Percentiles rank a stretch among this genome's conserved stretches.
phyloP scores from a whole-genome alignment of 2,329 filamentous ascomycete genomes.

The Harringtonia aguacate region DNA sequence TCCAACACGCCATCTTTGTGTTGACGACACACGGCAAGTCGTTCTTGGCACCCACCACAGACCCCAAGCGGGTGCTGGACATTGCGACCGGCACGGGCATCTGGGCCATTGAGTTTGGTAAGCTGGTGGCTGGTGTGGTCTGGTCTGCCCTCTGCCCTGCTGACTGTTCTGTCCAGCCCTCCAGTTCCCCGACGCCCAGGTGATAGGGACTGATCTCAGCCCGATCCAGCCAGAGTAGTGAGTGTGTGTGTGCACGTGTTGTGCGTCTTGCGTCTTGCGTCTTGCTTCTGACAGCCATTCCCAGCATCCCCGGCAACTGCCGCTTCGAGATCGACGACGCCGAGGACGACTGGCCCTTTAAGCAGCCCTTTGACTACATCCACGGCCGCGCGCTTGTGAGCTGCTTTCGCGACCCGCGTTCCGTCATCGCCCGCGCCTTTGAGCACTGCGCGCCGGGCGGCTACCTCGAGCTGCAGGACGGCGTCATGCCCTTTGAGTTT shows the following conservation, averaged over 20 bases:
- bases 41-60: constrained; percentile 12
- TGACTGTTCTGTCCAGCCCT: constrained; percentile 4
- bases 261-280: background rate
- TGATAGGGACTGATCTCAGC: constrained; percentile 13
- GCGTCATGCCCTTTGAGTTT: constrained; percentile 16
- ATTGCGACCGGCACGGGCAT: constrained; percentile 8
- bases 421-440: constrained; percentile 13
- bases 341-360: constrained; percentile 16
- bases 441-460: constrained; percentile 13
- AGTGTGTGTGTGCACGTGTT: background rate
- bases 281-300: background rate
- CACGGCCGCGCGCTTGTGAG: constrained; percentile 16
- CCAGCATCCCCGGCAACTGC: constrained; percentile 15
- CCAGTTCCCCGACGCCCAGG: constrained; percentile 12
- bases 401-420: constrained; percentile 14
- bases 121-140: background rate
- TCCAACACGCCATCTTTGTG: no score
- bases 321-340: constrained; percentile 17
- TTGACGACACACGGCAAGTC: constrained; percentile 13
- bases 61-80: constrained; percentile 4
- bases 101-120: constrained; percentile 1
- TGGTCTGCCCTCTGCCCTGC: background rate
- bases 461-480: constrained; percentile 17
- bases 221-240: constrained; percentile 13
- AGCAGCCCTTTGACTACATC: constrained; percentile 14